phyloP scores from a whole-genome alignment of 164 flowering plant species.

The Magnolia sinica region DNA sequence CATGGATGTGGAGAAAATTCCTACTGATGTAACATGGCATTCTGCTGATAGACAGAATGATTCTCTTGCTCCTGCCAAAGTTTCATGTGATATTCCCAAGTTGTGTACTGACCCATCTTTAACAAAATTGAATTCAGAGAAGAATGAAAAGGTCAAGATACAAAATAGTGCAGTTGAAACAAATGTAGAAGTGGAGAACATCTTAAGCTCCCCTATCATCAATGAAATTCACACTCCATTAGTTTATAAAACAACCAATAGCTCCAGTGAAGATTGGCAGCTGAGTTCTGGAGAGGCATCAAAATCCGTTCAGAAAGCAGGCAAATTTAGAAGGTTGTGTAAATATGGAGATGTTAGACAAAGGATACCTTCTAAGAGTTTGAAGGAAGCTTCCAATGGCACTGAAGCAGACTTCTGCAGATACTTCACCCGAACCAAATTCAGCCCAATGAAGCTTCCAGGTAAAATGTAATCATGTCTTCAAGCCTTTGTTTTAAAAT shows the following conservation, averaged over 20 bases:
- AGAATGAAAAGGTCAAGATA: slow-evolving; percentile 8
- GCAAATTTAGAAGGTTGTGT: slow-evolving; percentile 73
- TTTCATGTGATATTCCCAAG: slow-evolving; percentile 22
- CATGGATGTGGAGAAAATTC: slow-evolving; percentile 4
- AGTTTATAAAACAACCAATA: slow-evolving; percentile 29
- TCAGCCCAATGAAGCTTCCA: slow-evolving; percentile 25
- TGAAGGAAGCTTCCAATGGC: slow-evolving; percentile 13
- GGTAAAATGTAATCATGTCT: slow-evolving; percentile 27
- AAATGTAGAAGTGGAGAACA: not conserved
- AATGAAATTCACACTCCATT: slow-evolving; percentile 31
- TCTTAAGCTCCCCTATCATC: slow-evolving; percentile 16
- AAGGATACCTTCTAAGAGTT: slow-evolving; percentile 14
- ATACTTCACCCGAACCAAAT: slow-evolving; percentile 19
- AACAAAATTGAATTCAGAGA: slow-evolving; percentile 15
- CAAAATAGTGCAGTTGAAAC: slow-evolving; percentile 8
- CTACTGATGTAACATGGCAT: not conserved
- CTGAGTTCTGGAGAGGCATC: slow-evolving; percentile 51
- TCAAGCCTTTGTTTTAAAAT: not conserved
- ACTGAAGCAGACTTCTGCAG: slow-evolving; percentile 20
- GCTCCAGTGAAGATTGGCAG: slow-evolving; percentile 60
- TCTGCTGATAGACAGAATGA: not conserved
- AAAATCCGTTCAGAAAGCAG: slow-evolving; percentile 33
- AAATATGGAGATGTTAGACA: slow-evolving; percentile 43
- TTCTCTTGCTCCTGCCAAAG: slow-evolving; percentile 14
- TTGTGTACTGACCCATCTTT: slow-evolving; percentile 4